Evolutionary conservation across 2,329 filamentous ascomycete species (phyloP).

Genomic region (Moelleriella libera): DNA sequence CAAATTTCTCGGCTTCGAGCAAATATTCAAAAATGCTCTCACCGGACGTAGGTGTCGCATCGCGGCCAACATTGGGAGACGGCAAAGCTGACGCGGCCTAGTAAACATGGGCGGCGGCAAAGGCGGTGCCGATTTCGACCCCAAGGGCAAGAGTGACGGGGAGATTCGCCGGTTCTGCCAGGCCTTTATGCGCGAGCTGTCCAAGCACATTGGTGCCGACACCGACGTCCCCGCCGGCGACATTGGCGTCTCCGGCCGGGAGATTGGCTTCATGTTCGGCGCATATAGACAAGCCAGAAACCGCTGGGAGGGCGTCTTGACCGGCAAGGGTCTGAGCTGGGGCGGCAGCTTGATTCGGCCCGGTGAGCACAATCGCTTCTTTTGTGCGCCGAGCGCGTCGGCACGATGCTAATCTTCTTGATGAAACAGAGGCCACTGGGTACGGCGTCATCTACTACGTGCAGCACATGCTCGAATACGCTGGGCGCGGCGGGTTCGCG

Average conservation of each 20-base stretch:
- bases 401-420: neutral
- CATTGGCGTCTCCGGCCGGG: constrained; percentile 82
- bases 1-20: constrained; percentile 98
- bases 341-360: constrained; percentile 89
- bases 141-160: constrained; percentile 94
- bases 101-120: constrained; percentile 84
- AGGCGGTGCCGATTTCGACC: constrained; percentile 96
- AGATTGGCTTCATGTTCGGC: constrained; percentile 92
- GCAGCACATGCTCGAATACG: constrained; percentile 86
- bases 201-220: constrained; percentile 89
- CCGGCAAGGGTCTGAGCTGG: constrained; percentile 88
- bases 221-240: constrained; percentile 95
- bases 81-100: constrained; percentile 4
- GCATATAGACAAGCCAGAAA: constrained; percentile 81
- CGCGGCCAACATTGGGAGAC: neutral
- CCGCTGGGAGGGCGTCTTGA: constrained; percentile 90
- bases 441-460: constrained; percentile 97
- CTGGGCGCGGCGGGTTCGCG: constrained; percentile 69
- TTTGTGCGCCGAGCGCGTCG: neutral
- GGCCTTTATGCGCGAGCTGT: constrained; percentile 90
- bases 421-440: constrained; percentile 65
- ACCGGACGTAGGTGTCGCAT: constrained; percentile 59
- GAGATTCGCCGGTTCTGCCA: constrained; percentile 97
- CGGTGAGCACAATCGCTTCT: constrained; percentile 15
- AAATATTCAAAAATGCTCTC: constrained; percentile 99